phyloP scores from a whole-genome alignment of 2,329 filamentous ascomycete species.

The Kalmusia sp. region DNA sequence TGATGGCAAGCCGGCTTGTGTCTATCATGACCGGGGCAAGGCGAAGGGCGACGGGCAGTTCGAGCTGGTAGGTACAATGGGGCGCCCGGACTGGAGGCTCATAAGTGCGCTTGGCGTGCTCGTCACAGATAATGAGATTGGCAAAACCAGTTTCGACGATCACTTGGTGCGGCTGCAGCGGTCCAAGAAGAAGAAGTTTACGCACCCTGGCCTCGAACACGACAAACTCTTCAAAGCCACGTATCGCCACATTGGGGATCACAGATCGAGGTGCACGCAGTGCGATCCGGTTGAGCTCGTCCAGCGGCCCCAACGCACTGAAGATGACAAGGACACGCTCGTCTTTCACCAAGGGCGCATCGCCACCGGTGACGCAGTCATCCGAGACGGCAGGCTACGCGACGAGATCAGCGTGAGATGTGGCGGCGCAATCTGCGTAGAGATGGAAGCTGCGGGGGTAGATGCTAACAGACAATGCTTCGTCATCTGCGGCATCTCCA shows the following conservation, averaged over 20 bases:
- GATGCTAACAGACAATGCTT: slow-evolving; percentile 8
- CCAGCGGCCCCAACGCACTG: slow-evolving; percentile 1
- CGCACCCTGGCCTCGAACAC: slow-evolving; percentile 1
- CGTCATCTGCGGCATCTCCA: slow-evolving; percentile 13
- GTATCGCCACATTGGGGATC: neutral
- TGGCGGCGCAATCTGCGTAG: slow-evolving; percentile 1
- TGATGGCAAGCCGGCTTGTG: slow-evolving; percentile 8
- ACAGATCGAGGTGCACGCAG: neutral
- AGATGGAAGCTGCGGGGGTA: slow-evolving; percentile 6
- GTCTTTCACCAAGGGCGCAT: slow-evolving; percentile 5
- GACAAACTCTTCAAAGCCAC: slow-evolving; percentile 3
- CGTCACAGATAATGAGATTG: neutral
- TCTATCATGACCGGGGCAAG: slow-evolving; percentile 7
- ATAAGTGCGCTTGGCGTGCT: slow-evolving; percentile 1
- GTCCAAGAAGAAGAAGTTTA: neutral
- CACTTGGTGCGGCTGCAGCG: neutral
- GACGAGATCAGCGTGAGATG: neutral
- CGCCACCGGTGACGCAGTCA: slow-evolving; percentile 2
- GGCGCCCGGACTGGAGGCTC: slow-evolving; percentile 2
- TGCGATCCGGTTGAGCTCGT: slow-evolving; percentile 2
- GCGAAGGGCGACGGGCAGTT: slow-evolving; percentile 2
- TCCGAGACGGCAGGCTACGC: neutral
- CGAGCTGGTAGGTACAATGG: slow-evolving; percentile 8
- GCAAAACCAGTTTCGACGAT: neutral
- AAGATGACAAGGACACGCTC: neutral